Evolutionary conservation across 108 stramenopile species (phyloP).

Genomic region (Cyclotella sp.): DNA sequence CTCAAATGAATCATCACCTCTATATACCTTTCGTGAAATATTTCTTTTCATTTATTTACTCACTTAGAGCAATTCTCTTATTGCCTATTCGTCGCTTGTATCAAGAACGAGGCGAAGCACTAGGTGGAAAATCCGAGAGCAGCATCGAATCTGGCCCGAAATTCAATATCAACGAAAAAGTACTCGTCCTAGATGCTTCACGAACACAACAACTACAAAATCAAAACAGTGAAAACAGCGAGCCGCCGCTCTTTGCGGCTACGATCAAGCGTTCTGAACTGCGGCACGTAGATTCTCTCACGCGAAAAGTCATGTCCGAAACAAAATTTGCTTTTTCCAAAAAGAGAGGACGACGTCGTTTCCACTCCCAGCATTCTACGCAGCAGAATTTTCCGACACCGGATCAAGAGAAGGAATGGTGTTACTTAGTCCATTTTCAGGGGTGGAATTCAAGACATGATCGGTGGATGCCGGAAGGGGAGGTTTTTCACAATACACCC

Average conservation of each 20-base stretch:
- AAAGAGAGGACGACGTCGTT: constrained; percentile 31
- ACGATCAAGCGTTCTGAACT: constrained; percentile 38
- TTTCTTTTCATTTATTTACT: no score
- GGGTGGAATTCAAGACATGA: constrained; percentile 64
- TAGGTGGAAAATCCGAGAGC: not conserved
- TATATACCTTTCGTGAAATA: no score
- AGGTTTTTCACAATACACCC: constrained; percentile 43
- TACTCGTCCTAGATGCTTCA: constrained; percentile 35
- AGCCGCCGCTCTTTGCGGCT: constrained; percentile 45
- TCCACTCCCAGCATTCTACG: constrained; percentile 2
- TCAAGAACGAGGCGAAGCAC: not conserved
- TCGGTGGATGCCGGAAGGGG: constrained; percentile 46
- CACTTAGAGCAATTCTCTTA: no score
- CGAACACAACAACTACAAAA: constrained; percentile 7
- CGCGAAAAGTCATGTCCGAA: constrained; percentile 31
- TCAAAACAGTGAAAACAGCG: not conserved
- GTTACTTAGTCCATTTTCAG: constrained; percentile 54
- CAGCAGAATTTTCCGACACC: not conserved
- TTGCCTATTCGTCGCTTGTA: no score
- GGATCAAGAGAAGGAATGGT: constrained; percentile 42
- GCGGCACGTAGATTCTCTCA: constrained; percentile 27
- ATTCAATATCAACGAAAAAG: constrained; percentile 38
- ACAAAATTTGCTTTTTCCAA: constrained; percentile 28
- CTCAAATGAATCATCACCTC: no score
- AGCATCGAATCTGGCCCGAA: constrained; percentile 35